phyloP scores from a whole-genome alignment of 2,329 filamentous ascomycete genomes.

The Trichoderma guizhouense region DNA sequence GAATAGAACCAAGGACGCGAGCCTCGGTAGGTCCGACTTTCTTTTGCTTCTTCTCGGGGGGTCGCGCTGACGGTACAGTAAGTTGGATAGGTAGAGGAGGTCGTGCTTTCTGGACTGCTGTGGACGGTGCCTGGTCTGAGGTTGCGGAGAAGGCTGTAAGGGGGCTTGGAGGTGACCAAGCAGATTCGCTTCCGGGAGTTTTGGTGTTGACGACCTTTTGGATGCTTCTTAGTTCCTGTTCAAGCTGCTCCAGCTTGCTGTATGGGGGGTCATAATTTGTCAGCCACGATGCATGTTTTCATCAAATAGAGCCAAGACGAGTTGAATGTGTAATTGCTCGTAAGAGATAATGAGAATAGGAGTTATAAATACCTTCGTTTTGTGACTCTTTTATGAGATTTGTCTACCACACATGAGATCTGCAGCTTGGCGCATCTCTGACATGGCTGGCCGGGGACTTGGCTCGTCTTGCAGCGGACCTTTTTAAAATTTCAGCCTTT shows the following conservation, averaged over 20 bases:
- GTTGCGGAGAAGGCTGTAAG: slow-evolving; percentile 27
- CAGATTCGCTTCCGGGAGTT: slow-evolving; percentile 19
- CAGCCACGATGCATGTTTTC: neutral
- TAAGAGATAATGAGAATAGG: neutral
- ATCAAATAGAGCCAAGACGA: neutral
- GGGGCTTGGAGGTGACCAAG: slow-evolving; percentile 31
- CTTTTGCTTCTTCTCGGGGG: slow-evolving; percentile 23
- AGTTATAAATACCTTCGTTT: slow-evolving; percentile 37
- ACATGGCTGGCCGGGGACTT: slow-evolving; percentile 39
- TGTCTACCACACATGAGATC: slow-evolving; percentile 45
- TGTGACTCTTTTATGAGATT: slow-evolving; percentile 45
- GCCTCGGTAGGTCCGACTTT: slow-evolving; percentile 35
- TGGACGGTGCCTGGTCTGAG: slow-evolving; percentile 21
- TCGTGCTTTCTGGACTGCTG: slow-evolving; percentile 2
- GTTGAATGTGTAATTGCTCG: too few species aligned
- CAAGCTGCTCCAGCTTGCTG: slow-evolving; percentile 55
- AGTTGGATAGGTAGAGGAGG: slow-evolving; percentile 25
- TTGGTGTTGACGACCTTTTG: slow-evolving; percentile 46
- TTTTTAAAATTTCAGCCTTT: slow-evolving; percentile 21
- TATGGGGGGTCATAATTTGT: neutral
- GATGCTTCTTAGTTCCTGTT: slow-evolving; percentile 53
- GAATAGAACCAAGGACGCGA: slow-evolving; percentile 44
- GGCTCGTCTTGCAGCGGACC: slow-evolving; percentile 45
- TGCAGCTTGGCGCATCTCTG: slow-evolving; percentile 45
- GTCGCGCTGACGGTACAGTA: slow-evolving; percentile 24